Evolutionary conservation across 495 filamentous ascomycete genomes (phyloP).

Genomic region (Podospora didyma): DNA sequence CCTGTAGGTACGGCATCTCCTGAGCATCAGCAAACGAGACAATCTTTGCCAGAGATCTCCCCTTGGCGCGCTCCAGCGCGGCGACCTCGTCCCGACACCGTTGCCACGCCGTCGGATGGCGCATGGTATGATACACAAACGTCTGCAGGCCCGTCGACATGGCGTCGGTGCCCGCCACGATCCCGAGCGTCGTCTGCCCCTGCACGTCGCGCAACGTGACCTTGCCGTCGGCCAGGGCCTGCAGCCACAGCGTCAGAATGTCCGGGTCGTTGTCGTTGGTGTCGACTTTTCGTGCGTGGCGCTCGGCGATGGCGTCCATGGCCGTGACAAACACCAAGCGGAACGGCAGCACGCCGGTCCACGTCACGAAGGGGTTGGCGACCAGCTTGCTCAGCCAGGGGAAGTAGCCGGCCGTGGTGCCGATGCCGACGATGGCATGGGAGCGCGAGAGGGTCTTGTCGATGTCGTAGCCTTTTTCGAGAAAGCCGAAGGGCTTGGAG

Average conservation of each 20-base stretch:
- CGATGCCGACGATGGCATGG: slow-evolving; percentile 13
- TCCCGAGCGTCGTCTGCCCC: slow-evolving; percentile 28
- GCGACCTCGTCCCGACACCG: slow-evolving; percentile 34
- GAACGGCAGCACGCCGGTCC: slow-evolving; percentile 35
- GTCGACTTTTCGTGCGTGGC: not conserved
- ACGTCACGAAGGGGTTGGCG: slow-evolving; percentile 39
- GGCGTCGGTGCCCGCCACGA: slow-evolving; percentile 44
- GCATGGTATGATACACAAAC: slow-evolving; percentile 24
- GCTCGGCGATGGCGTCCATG: slow-evolving; percentile 36
- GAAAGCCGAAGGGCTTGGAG: slow-evolving; percentile 37
- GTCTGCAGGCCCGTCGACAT: slow-evolving; percentile 15
- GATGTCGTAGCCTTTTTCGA: slow-evolving; percentile 36
- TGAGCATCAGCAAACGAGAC: slow-evolving; percentile 44
- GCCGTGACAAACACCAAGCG: slow-evolving; percentile 19
- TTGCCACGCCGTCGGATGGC: slow-evolving; percentile 25
- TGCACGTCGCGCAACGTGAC: slow-evolving; percentile 36
- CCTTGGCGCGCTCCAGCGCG: slow-evolving; percentile 24
- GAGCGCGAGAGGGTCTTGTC: slow-evolving; percentile 30
- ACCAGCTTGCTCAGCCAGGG: slow-evolving; percentile 33
- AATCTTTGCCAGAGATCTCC: slow-evolving; percentile 36
- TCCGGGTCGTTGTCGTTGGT: slow-evolving; percentile 20
- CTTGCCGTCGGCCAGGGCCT: slow-evolving; percentile 12
- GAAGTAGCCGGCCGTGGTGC: slow-evolving; percentile 37
- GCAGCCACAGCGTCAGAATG: slow-evolving; percentile 43
- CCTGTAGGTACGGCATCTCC: slow-evolving; percentile 43